phyloP scores from a whole-genome alignment of 2,329 filamentous ascomycete species.

The Aspergillus cejpii region DNA sequence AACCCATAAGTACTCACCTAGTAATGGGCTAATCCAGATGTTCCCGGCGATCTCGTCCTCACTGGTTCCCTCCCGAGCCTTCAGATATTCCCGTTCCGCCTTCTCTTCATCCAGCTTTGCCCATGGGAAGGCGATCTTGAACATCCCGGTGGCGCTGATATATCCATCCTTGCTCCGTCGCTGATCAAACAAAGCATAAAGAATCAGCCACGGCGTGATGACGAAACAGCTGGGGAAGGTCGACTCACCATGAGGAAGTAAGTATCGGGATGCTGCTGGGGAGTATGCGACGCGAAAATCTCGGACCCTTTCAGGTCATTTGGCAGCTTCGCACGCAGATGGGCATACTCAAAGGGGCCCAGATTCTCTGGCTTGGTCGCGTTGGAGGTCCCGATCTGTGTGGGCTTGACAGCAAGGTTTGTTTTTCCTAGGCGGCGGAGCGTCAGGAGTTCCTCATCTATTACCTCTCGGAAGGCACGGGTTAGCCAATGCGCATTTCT shows the following conservation, averaged over 20 bases:
- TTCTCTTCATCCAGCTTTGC: conserved; percentile 55
- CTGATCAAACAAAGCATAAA: conserved; percentile 28
- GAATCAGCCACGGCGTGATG: not conserved
- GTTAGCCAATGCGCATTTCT: conserved; percentile 14
- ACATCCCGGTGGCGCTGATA: conserved; percentile 63
- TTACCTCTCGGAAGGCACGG: conserved; percentile 4
- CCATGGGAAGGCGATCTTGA: conserved; percentile 63
- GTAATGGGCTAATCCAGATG: conserved; percentile 82
- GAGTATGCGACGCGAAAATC: conserved; percentile 72
- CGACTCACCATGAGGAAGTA: conserved; percentile 82
- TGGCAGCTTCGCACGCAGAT: conserved; percentile 84
- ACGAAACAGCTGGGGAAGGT: not conserved
- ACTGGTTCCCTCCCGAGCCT: conserved; percentile 72
- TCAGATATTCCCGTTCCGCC: conserved; percentile 65
- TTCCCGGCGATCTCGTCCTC: conserved; percentile 92
- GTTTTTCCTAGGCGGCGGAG: conserved; percentile 89
- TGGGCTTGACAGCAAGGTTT: conserved; percentile 75
- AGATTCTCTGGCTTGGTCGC: conserved; percentile 67
- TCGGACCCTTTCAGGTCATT: conserved; percentile 81
- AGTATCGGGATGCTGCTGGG: conserved; percentile 63
- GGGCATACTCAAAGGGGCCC: conserved; percentile 90
- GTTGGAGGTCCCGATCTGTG: conserved; percentile 61
- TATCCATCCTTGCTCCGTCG: conserved; percentile 60
- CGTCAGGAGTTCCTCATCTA: conserved; percentile 68
- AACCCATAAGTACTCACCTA: conserved; percentile 44